phyloP scores from a whole-genome alignment of 140 eudicot species.

The Senecio squalidus region DNA sequence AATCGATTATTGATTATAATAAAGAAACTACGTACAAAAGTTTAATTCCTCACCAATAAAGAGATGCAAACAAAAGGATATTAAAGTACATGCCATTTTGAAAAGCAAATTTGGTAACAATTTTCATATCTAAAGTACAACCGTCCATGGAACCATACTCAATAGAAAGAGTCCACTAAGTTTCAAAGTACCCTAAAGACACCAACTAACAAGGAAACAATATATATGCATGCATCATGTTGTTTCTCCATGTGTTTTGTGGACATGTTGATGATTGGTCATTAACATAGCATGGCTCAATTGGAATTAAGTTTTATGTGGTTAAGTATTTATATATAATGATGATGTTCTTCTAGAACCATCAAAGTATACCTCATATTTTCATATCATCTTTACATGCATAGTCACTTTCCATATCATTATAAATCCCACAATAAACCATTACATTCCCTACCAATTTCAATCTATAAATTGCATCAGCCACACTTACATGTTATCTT shows the following conservation, averaged over 20 bases:
- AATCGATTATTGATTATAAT: too few relatives aligned
- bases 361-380: constrained; percentile 29
- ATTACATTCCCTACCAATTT: constrained; percentile 15
- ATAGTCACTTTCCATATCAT: constrained; percentile 29
- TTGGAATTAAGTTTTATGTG: constrained; percentile 4
- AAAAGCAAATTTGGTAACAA: constrained; percentile 29
- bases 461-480: constrained; percentile 12
- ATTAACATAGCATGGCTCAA: constrained; percentile 24
- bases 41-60: constrained; percentile 1
- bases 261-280: constrained; percentile 36
- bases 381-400: constrained; percentile 25
- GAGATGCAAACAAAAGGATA: constrained; percentile 13
- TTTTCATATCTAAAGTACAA: constrained; percentile 15
- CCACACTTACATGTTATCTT: constrained; percentile 3
- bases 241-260: constrained; percentile 41
- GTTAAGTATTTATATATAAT: constrained; percentile 5
- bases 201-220: constrained; percentile 12
- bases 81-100: too few relatives aligned
- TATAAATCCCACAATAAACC: constrained; percentile 15
- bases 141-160: constrained; percentile 24
- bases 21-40: too few relatives aligned
- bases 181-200: constrained; percentile 23
- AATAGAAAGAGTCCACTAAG: constrained; percentile 21
- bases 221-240: constrained; percentile 28
- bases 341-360: constrained; percentile 25